Conservation (phyloP, 345 rosid genomes). For the Murraya paniculata region DNA sequence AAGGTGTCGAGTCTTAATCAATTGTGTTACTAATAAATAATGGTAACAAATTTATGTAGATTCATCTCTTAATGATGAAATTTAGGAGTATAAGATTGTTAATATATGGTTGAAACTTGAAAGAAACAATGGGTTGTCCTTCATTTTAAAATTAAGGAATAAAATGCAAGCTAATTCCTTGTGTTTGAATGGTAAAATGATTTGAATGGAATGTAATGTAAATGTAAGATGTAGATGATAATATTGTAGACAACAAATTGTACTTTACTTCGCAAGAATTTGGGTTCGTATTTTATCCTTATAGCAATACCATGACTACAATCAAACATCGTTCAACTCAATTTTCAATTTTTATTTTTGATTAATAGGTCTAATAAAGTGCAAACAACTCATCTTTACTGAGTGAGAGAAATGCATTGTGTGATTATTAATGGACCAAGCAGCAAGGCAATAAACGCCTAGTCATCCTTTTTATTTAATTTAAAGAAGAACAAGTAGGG, state of each 20-base stretch:
- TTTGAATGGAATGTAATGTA: not conserved
- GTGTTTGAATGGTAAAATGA: not conserved
- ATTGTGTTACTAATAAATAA: too few species aligned
- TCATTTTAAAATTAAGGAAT: too few species aligned
- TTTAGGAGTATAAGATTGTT: too few species aligned
- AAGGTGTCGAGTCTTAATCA: too few species aligned
- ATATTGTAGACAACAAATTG: too few species aligned
- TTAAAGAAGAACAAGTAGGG: not conserved
- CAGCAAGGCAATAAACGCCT: not conserved
- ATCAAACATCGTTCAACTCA: too few species aligned
- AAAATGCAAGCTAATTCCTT: too few species aligned
- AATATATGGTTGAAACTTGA: too few species aligned
- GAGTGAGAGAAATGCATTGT: not conserved
- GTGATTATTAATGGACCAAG: not conserved
- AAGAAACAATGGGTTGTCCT: too few species aligned
- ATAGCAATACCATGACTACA: not conserved
- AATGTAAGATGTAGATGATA: not conserved
- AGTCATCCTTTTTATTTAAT: not conserved
- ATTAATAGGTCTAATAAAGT: not conserved
- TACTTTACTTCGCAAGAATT: not conserved
- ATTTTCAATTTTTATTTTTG: not conserved
- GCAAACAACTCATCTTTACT: not conserved
- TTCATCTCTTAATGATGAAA: too few species aligned
- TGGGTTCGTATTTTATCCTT: not conserved
- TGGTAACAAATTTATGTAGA: too few species aligned